phyloP scores from a whole-genome alignment of 495 filamentous ascomycete species.

The Evernia prunastri region DNA sequence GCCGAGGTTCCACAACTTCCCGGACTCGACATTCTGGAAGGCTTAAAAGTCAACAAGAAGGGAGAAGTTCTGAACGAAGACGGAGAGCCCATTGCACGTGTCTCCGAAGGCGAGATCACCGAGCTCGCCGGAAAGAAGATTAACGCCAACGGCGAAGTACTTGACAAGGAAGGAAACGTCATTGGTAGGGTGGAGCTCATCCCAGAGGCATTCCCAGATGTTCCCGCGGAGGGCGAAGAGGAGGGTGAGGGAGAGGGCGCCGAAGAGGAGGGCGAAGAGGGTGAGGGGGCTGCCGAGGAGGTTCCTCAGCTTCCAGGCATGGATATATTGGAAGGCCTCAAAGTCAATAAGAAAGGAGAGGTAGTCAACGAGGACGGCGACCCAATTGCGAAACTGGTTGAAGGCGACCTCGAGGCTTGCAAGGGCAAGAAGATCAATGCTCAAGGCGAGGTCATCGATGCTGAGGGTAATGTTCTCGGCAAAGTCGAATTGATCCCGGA shows the following conservation, averaged over 20 bases:
- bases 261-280: slow-evolving; percentile 29
- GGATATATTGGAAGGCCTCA: slow-evolving; percentile 38
- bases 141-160: slow-evolving; percentile 46
- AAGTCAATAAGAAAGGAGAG: slow-evolving; percentile 66
- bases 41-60: slow-evolving; percentile 63
- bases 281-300: slow-evolving; percentile 31
- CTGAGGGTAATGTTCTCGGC: slow-evolving; percentile 33
- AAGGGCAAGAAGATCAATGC: slow-evolving; percentile 45
- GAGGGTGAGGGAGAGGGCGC: slow-evolving; percentile 31
- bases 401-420: slow-evolving; percentile 37
- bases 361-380: slow-evolving; percentile 50
- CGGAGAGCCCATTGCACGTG: slow-evolving; percentile 45
- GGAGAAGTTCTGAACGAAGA: slow-evolving; percentile 58
- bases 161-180: slow-evolving; percentile 37
- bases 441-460: slow-evolving; percentile 41
- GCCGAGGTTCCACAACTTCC: slow-evolving; percentile 39
- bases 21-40: slow-evolving; percentile 49
- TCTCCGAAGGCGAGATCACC: slow-evolving; percentile 42
- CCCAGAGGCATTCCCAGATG: slow-evolving; percentile 23
- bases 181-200: slow-evolving; percentile 32
- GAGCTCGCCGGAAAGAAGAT: slow-evolving; percentile 46
- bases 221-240: slow-evolving; percentile 29
- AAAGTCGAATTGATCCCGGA: slow-evolving; percentile 27
- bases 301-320: slow-evolving; percentile 27
- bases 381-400: slow-evolving; percentile 37